Percentiles rank a stretch among this genome's conserved stretches.
phyloP scores from a whole-genome alignment of 2,329 filamentous ascomycete genomes.

The Fusarium guadeloupense region DNA sequence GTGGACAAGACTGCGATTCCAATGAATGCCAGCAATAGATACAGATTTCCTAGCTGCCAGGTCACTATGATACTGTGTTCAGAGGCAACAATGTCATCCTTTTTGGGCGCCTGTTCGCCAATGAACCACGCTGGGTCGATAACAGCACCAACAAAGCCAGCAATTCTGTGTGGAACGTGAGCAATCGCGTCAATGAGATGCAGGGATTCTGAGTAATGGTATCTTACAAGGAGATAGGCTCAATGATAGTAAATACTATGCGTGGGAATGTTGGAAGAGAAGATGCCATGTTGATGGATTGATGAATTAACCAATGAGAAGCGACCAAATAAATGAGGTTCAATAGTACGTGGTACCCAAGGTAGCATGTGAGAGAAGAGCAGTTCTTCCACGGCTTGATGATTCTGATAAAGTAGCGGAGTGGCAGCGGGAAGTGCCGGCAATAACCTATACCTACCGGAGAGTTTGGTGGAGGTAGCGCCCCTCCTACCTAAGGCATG shows the following conservation, averaged over 20 bases:
- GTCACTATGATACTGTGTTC: slow-evolving; percentile 65
- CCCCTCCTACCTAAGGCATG: slow-evolving; percentile 29
- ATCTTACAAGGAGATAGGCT: slow-evolving; percentile 73
- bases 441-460: neutral
- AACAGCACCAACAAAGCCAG: slow-evolving; percentile 66
- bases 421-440: slow-evolving; percentile 29
- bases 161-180: slow-evolving; percentile 56
- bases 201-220: neutral
- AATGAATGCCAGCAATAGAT: slow-evolving; percentile 71
- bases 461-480: too few relatives aligned
- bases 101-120: slow-evolving; percentile 64
- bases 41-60: slow-evolving; percentile 75
- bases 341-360: too few relatives aligned
- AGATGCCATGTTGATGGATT: slow-evolving; percentile 61
- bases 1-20: slow-evolving; percentile 71
- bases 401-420: slow-evolving; percentile 2
- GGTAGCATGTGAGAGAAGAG: slow-evolving; percentile 11
- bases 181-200: neutral
- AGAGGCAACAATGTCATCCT: slow-evolving; percentile 49
- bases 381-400: neutral
- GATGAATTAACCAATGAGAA: neutral
- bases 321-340: slow-evolving; percentile 7
- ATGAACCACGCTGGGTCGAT: slow-evolving; percentile 70
- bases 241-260: slow-evolving; percentile 72
- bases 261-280: slow-evolving; percentile 71